Evolutionary conservation across 2,329 filamentous ascomycete genomes (phyloP), one percentile per base, ranked within the genome.

Genomic region (Arthrocladium fulminans): DNA sequence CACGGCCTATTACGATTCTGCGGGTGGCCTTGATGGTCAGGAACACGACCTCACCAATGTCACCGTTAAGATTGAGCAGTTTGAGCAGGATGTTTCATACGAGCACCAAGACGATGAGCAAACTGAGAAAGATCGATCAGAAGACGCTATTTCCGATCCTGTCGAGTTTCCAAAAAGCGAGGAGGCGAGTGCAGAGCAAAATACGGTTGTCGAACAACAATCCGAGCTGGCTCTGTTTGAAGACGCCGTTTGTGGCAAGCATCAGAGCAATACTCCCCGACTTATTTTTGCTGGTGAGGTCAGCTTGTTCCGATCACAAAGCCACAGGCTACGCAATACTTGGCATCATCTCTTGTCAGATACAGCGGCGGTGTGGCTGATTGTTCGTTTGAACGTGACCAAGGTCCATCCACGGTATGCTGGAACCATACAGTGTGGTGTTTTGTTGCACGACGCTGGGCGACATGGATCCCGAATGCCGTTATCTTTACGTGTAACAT

Each of bases 211-310:
- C 24, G 39, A n/a, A 15, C 20, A 27, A 42, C n/a, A 12, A 3
- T 9, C 22, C 24, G 39, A 24, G 15, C 10, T 42, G 4, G 9
- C 12, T 9, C 13, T 6, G 65, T 65, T 0, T 70, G 67, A 0
- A 73, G 73, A 56, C 78, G 80, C 30, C 68, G 67, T 27, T 66
- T 67, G 17, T 75, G 67, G 54, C 77, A 81, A 30, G 73, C 65
- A 39, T 71, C 65, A 0, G 77, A 81, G 63, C 78, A 81, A 64
- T 79, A 81, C 52, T 77, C 79, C 25, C 70, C 61, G 54, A 56
- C 27, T 58, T 65, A 3, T 58, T 57, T 2, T 57, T 54, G 1
- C 61, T 57, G 29, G 17, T 47, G 44, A 15, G 44, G 20, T 27
- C 22, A 24, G n/a, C 44, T 24, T 2, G 35, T 34, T 39, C 44